phyloP scores from a whole-genome alignment of 306 rosid genomes.

The Cucurbita maxima region DNA sequence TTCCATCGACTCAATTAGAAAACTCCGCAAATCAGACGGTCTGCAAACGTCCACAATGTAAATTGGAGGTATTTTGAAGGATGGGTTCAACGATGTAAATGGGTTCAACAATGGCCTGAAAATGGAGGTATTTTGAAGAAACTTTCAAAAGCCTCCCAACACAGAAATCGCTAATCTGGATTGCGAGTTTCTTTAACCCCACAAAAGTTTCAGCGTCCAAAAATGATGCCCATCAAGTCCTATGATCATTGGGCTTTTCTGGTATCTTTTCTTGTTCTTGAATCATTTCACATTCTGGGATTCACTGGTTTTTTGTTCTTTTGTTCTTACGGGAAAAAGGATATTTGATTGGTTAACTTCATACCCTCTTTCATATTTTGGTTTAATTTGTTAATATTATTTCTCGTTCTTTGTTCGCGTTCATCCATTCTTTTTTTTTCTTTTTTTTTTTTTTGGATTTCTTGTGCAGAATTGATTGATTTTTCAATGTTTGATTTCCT shows the following conservation, averaged over 20 bases:
- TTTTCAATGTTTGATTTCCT: not conserved
- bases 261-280: constrained; percentile 15
- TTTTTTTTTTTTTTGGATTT: not conserved
- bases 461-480: not conserved
- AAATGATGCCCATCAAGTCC: constrained; percentile 13
- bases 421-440: not conserved
- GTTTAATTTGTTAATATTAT: not conserved
- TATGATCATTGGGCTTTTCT: constrained; percentile 70
- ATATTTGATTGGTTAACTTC: not conserved
- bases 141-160: not conserved
- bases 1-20: not conserved
- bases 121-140: constrained; percentile 10
- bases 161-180: not conserved
- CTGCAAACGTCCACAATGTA: not conserved
- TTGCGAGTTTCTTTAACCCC: not conserved
- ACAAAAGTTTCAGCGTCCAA: not conserved
- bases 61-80: not conserved
- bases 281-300: not conserved
- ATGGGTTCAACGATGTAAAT: not conserved
- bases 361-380: not conserved
- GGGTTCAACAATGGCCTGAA: not conserved
- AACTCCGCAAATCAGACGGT: not conserved
- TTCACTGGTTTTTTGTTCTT: not conserved
- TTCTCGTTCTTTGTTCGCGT: not conserved
- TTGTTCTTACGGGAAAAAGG: not conserved